These are phyloP conservation scores for Phaffia australis DNA, from an alignment of 768 basidiomycete species.

Conservation along the genomic window DNA sequence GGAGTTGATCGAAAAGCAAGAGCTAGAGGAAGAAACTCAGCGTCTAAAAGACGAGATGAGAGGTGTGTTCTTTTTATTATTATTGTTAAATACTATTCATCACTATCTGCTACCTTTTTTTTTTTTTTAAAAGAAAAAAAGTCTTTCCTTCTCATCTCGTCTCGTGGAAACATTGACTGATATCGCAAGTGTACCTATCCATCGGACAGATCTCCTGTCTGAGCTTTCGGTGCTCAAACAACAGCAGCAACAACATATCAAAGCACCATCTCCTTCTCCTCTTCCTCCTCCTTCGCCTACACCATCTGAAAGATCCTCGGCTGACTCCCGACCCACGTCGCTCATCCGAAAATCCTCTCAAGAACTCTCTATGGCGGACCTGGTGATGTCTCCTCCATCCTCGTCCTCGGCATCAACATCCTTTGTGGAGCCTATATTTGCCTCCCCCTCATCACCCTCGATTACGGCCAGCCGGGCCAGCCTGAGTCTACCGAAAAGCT, in stretches of 20 bases:
- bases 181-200: not conserved
- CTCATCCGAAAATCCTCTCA: conserved; percentile 45
- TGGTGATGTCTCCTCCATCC: conserved; percentile 7
- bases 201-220: conserved; percentile 59
- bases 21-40: conserved; percentile 79
- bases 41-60: conserved; percentile 82
- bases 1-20: conserved; percentile 81
- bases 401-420: not conserved
- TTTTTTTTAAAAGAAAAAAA: not conserved
- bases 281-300: conserved; percentile 29
- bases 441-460: not conserved
- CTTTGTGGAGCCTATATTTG: not conserved
- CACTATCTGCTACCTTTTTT: not conserved
- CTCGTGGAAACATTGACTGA: conserved; percentile 1
- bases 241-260: conserved; percentile 43
- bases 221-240: conserved; percentile 75
- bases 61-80: conserved; percentile 46
- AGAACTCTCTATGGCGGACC: conserved; percentile 32
- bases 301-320: conserved; percentile 30
- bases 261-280: conserved; percentile 29
- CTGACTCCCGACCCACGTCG: conserved; percentile 32
- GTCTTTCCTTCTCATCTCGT: not conserved
- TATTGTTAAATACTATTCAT: not conserved
- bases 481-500: not conserved
- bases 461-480: too few species aligned